Evolutionary conservation across 1,284 basidiomycete species (phyloP).

Genomic region (Megacollybia platyphylla): DNA sequence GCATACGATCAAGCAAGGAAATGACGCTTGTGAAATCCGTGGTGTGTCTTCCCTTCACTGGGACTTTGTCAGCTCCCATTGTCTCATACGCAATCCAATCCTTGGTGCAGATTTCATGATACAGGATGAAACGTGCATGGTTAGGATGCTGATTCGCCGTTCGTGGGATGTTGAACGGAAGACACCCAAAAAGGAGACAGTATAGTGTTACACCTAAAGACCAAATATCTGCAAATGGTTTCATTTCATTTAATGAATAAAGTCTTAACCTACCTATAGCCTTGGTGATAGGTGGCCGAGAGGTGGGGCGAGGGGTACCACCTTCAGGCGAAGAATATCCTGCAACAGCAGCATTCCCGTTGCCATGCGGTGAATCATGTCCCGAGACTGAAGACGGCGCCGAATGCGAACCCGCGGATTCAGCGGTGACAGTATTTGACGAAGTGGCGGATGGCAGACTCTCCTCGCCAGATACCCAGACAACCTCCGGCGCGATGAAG

Average conservation of each 20-base stretch:
- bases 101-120: constrained; percentile 63
- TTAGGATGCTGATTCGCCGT: constrained; percentile 39
- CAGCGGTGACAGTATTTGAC: constrained; percentile 11
- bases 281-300: constrained; percentile 52
- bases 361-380: background rate
- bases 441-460: constrained; percentile 8
- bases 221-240: constrained; percentile 54
- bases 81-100: constrained; percentile 52
- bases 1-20: constrained; percentile 52
- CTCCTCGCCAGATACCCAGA: constrained; percentile 36
- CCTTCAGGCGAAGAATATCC: background rate
- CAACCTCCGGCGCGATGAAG: constrained; percentile 84
- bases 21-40: constrained; percentile 29
- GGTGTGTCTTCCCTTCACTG: constrained; percentile 38
- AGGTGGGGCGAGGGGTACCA: constrained; percentile 2
- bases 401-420: constrained; percentile 11
- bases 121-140: constrained; percentile 50
- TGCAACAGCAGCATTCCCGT: background rate
- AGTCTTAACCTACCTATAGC: constrained; percentile 33
- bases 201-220: constrained; percentile 83
- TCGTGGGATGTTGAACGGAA: constrained; percentile 45
- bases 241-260: too few species aligned
- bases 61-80: constrained; percentile 57
- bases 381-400: constrained; percentile 5
- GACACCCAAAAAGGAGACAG: constrained; percentile 72